These are phyloP conservation scores for Trametes cubensis DNA, from an alignment of 768 basidiomycete genomes.

Conservation along the genomic window DNA sequence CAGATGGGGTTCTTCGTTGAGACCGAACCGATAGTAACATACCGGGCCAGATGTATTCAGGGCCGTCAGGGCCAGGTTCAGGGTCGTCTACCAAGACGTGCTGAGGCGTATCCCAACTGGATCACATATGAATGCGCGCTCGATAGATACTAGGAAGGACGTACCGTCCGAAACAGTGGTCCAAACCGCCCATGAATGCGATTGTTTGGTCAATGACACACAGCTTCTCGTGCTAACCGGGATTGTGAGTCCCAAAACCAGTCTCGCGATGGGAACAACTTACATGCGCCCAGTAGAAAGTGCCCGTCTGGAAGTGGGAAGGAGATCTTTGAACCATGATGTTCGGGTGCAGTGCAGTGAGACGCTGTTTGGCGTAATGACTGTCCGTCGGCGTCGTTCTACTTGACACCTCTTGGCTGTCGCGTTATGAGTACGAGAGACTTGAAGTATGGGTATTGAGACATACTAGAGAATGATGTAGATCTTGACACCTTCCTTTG, in stretches of 20 bases:
- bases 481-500: slow-evolving; percentile 94
- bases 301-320: slow-evolving; percentile 96
- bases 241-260: not conserved
- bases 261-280: slow-evolving; percentile 30
- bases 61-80: slow-evolving; percentile 55
- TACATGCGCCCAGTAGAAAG: slow-evolving; percentile 99
- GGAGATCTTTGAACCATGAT: slow-evolving; percentile 97
- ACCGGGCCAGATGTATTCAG: slow-evolving; percentile 87
- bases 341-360: slow-evolving; percentile 83
- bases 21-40: slow-evolving; percentile 21
- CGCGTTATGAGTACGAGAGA: slow-evolving; percentile 9
- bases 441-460: not conserved
- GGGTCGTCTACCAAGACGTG: slow-evolving; percentile 88
- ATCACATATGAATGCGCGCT: not conserved
- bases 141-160: not conserved
- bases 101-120: slow-evolving; percentile 94
- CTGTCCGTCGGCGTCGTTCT: slow-evolving; percentile 93
- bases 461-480: slow-evolving; percentile 91
- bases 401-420: slow-evolving; percentile 92
- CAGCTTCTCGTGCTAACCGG: slow-evolving; percentile 87
- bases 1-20: not conserved
- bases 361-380: slow-evolving; percentile 86
- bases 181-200: slow-evolving; percentile 97
- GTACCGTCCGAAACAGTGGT: slow-evolving; percentile 88
- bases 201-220: slow-evolving; percentile 97